Base-by-base conservation (phyloP, 148 eudicot genomes). In the Mesembryanthemum crystallinum region DNA sequence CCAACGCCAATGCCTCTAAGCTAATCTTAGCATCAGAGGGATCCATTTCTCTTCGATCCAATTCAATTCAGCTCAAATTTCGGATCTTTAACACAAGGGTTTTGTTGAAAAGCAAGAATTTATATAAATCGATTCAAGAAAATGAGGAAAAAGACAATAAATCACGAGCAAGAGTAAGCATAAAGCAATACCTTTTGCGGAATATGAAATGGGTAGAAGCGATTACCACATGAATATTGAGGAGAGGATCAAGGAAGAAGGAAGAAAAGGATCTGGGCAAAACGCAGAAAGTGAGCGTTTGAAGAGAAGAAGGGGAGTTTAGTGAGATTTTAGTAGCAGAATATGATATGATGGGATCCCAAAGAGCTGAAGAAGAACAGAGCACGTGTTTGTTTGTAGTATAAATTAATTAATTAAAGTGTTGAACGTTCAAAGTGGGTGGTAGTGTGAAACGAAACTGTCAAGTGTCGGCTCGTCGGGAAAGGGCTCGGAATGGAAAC, bases 1-100 rank as follows among this genome's bases (percentile, higher is more conserved):
- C 81, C 25, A 58, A 14, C 17, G 71, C 71, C 29, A 60, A 61
- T 23, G 73, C 77, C 42, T 72, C 69, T 64, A 76, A 33, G 20
- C 67, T 67, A 23, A 66, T 72, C 24, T 72, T 81, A 27, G 28
- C 71, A 47, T 81, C 78, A 62, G 43, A 15, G 7, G 37, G 75
- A 28, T 73, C 77, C 81, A 80, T 73, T 81, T 81, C 65, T 14
- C 37, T 43, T 9, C 28, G 29, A 55, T 13, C 1, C 33, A 67
- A 58, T 55, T 28, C 32, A 67, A 54, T 25, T 33, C 64, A 28
- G 23, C 61, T 30, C 18, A 64, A 63, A 39, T 30, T n/a, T 29
- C 49, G 43, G 71, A 80, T 76, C 83, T 76, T 80, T 54, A 29
- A 59, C 30, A 5, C 65, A 17, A 23, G n/a, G 37, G 75, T 3